phyloP scores from a whole-genome alignment of 2,329 filamentous ascomycete genomes.

The Fusarium sp. region DNA sequence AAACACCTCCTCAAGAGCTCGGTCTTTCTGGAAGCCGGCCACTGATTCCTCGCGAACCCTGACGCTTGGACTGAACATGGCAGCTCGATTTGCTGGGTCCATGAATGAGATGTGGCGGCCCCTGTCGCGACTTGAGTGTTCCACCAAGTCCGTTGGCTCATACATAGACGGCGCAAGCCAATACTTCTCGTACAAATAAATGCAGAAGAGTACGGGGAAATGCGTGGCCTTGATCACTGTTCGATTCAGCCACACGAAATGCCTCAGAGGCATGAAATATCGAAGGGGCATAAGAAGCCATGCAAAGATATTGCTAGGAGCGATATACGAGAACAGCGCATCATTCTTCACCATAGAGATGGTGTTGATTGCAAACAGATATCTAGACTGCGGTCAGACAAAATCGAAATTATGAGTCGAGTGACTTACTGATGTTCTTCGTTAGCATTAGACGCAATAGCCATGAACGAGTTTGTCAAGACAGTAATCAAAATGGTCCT shows the following conservation, averaged over 20 bases:
- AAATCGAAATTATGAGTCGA: rapidly evolving
- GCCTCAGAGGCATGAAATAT: conserved; percentile 79
- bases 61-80: conserved; percentile 76
- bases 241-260: conserved; percentile 88
- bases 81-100: conserved; percentile 63
- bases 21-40: conserved; percentile 87
- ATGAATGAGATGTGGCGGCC: conserved; percentile 64
- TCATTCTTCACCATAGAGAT: conserved; percentile 99
- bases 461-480: conserved; percentile 96
- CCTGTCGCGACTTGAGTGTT: conserved; percentile 66
- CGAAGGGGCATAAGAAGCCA: conserved; percentile 88
- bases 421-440: conserved; percentile 78
- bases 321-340: conserved; percentile 90
- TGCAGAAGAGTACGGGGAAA: conserved; percentile 84
- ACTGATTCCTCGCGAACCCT: conserved; percentile 86
- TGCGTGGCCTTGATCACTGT: conserved; percentile 91
- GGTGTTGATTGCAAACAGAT: conserved; percentile 94
- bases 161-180: conserved; percentile 80
- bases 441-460: conserved; percentile 90
- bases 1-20: conserved; percentile 91
- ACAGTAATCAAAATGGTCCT: conserved; percentile 92
- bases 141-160: conserved; percentile 86
- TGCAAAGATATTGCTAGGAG: conserved; percentile 88
- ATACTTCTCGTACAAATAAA: conserved; percentile 86
- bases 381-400: conserved; percentile 54